A percentile compares a stretch with the other conserved stretches of the same genome.
Conservation (phyloP, 768 basidiomycete genomes). For the Cantharellus anzutake region DNA sequence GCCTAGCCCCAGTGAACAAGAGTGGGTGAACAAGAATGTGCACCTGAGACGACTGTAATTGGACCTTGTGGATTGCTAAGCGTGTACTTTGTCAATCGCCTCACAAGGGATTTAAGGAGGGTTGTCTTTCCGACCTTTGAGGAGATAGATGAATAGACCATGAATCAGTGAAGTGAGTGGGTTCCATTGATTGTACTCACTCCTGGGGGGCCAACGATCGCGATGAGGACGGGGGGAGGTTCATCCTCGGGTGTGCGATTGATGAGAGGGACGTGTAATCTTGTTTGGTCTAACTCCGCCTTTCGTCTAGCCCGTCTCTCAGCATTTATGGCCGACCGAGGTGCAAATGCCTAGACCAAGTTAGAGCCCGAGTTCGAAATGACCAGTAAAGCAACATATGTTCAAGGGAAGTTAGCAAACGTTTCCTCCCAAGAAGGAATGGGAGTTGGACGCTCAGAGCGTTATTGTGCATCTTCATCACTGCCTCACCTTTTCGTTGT, state of each 20-base stretch:
- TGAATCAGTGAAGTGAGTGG: not conserved
- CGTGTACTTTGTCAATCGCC: slow-evolving; percentile 87
- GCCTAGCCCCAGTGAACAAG: not conserved
- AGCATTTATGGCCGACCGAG: slow-evolving; percentile 74
- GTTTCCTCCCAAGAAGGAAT: slow-evolving; percentile 1
- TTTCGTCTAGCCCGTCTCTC: slow-evolving; percentile 79
- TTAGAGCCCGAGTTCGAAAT: not conserved
- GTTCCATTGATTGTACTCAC: slow-evolving; percentile 19
- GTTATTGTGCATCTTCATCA: not conserved
- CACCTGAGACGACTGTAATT: slow-evolving; percentile 73
- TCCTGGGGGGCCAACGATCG: slow-evolving; percentile 89
- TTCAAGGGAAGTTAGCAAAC: no score
- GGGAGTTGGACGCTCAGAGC: not conserved
- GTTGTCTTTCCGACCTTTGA: slow-evolving; percentile 72
- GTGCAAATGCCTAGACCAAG: slow-evolving; percentile 59
- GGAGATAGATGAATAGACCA: not conserved
- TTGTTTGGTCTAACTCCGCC: slow-evolving; percentile 83
- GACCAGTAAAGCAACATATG: not conserved
- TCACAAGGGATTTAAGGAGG: slow-evolving; percentile 74
- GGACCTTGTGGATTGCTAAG: slow-evolving; percentile 80
- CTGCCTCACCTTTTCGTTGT: slow-evolving; percentile 69
- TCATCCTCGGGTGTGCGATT: slow-evolving; percentile 82
- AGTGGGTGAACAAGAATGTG: not conserved
- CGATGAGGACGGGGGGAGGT: slow-evolving; percentile 86
- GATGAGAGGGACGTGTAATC: slow-evolving; percentile 89